These are phyloP conservation scores for Chrysoporthe cubensis DNA, from an alignment of 2,329 filamentous ascomycete genomes.

Conservation along the genomic window DNA sequence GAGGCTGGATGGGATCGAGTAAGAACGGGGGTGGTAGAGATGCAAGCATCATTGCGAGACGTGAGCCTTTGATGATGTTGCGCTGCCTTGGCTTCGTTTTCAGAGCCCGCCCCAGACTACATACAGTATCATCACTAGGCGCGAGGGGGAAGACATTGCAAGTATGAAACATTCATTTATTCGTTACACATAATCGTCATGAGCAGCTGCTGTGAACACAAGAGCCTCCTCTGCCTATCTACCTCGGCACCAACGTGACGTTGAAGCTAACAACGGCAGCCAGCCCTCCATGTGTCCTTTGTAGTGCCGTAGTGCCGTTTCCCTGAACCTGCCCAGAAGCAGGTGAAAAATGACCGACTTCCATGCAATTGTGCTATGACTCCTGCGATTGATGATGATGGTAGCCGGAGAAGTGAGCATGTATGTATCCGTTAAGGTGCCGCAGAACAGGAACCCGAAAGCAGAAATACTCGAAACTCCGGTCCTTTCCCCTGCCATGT, in stretches of 20 bases:
- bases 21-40: background rate
- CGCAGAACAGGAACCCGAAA: constrained; percentile 8
- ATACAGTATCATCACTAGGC: background rate
- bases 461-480: constrained; percentile 7
- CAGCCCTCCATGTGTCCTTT: constrained; percentile 11
- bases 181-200: constrained; percentile 14
- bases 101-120: background rate
- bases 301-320: background rate
- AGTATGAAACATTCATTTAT: constrained; percentile 13
- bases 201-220: constrained; percentile 2
- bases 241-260: background rate
- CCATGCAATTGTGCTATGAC: constrained; percentile 7
- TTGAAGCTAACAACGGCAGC: background rate
- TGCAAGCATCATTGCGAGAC: no score
- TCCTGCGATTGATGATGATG: background rate
- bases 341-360: constrained; percentile 8
- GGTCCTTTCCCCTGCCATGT: constrained; percentile 4
- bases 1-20: constrained; percentile 15
- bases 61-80: no score
- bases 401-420: background rate
- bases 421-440: constrained; percentile 1
- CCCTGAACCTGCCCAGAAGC: background rate
- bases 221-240: background rate
- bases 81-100: background rate
- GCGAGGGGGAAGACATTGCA: background rate